A percentile compares a stretch with the other conserved stretches of the same genome.
Conservation (phyloP, 495 filamentous ascomycete genomes). For the Massariosphaeria phaeospora region DNA sequence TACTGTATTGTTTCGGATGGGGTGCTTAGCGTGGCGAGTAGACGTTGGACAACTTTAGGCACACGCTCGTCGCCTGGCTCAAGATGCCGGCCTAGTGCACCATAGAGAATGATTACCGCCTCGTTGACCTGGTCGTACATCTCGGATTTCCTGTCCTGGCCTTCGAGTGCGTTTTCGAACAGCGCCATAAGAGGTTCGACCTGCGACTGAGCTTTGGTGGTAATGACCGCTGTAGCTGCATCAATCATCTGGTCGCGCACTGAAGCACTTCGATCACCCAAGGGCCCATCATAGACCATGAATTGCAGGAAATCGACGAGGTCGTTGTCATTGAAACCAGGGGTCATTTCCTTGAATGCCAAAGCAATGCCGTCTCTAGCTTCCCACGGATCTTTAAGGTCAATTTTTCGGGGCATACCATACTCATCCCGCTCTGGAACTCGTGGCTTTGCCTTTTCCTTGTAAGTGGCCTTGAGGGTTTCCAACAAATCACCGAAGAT, state of each 20-base stretch:
- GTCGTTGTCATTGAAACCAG: slow-evolving; percentile 59
- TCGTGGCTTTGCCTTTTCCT: slow-evolving; percentile 71
- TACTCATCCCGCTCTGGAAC: slow-evolving; percentile 80
- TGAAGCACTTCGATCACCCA: slow-evolving; percentile 68
- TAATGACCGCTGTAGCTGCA: slow-evolving; percentile 75
- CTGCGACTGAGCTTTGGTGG: slow-evolving; percentile 66
- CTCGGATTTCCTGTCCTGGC: slow-evolving; percentile 70
- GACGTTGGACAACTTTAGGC: slow-evolving; percentile 73
- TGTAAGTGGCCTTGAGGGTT: slow-evolving; percentile 63
- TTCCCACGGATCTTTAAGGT: slow-evolving; percentile 85
- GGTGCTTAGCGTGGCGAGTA: slow-evolving; percentile 81
- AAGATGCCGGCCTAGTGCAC: slow-evolving; percentile 83
- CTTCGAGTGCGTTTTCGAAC: slow-evolving; percentile 78
- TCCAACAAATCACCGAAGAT: slow-evolving; percentile 55
- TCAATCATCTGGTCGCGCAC: slow-evolving; percentile 92
- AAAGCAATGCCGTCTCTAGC: slow-evolving; percentile 79
- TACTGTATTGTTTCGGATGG: slow-evolving; percentile 97
- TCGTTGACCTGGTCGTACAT: slow-evolving; percentile 85
- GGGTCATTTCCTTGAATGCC: slow-evolving; percentile 74
- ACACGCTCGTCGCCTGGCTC: slow-evolving; percentile 76
- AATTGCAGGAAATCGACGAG: slow-evolving; percentile 76
- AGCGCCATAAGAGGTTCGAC: slow-evolving; percentile 89
- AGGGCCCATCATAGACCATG: slow-evolving; percentile 74
- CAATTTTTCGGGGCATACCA: slow-evolving; percentile 83
- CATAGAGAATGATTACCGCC: slow-evolving; percentile 94